These are phyloP conservation scores for Monosporascus sp. DNA, from an alignment of 2,329 filamentous ascomycete genomes.

Conservation along the genomic window DNA sequence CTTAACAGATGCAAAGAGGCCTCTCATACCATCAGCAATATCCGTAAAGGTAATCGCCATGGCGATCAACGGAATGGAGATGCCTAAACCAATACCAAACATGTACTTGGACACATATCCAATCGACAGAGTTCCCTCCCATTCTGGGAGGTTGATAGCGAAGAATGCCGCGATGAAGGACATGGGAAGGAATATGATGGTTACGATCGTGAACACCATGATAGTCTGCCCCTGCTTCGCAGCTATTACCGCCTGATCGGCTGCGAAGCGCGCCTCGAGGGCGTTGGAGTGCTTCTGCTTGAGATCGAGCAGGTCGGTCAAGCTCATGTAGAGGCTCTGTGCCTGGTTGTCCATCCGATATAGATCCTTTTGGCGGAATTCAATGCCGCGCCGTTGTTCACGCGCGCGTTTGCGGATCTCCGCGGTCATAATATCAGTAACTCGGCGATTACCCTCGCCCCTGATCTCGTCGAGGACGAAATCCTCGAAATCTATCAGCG, in stretches of 20 bases:
- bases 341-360: constrained; percentile 59
- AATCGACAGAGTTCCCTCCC: constrained; percentile 35
- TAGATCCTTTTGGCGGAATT: constrained; percentile 54
- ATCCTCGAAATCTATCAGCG: constrained; percentile 40
- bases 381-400: constrained; percentile 52
- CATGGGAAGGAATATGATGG: constrained; percentile 39
- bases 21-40: constrained; percentile 20
- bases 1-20: not conserved
- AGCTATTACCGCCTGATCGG: constrained; percentile 56
- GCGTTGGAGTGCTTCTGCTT: constrained; percentile 67
- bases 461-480: constrained; percentile 32
- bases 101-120: constrained; percentile 49
- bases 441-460: constrained; percentile 17
- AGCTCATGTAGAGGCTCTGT: constrained; percentile 51
- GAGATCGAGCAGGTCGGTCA: constrained; percentile 58
- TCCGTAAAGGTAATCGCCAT: constrained; percentile 32
- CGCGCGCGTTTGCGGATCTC: constrained; percentile 49
- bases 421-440: constrained; percentile 24
- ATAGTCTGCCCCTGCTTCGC: constrained; percentile 42
- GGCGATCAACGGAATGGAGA: constrained; percentile 31
- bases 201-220: constrained; percentile 40
- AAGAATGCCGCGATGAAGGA: constrained; percentile 39
- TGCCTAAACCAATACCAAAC: constrained; percentile 37
- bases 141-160: constrained; percentile 41
- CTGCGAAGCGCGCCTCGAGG: constrained; percentile 56